A percentile compares a stretch with the other conserved stretches of the same genome.
These are phyloP conservation scores for Colletotrichum theobromicola DNA, from an alignment of 2,329 filamentous ascomycete genomes.

Conservation along the genomic window DNA sequence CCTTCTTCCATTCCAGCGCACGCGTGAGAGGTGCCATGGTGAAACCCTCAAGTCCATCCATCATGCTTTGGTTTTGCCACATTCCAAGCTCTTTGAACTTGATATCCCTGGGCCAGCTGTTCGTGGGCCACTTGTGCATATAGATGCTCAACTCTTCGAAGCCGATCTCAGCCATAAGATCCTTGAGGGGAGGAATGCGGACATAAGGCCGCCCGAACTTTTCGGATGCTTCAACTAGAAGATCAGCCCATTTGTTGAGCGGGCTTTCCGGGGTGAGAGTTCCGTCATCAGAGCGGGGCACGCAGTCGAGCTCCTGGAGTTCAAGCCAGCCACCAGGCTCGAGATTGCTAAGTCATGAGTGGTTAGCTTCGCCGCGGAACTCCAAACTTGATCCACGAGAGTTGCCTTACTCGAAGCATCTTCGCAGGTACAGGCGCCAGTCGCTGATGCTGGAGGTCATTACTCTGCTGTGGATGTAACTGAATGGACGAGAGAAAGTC, in stretches of 20 bases:
- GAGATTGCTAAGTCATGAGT: constrained; percentile 27
- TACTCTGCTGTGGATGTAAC: constrained; percentile 37
- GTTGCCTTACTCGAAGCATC: background rate
- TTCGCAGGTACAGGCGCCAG: constrained; percentile 30
- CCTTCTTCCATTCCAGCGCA: constrained; percentile 33
- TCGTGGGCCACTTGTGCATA: constrained; percentile 36
- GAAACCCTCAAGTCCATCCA: constrained; percentile 36
- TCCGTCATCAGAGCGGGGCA: background rate
- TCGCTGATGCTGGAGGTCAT: constrained; percentile 40
- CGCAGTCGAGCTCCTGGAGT: constrained; percentile 21
- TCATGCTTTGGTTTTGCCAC: constrained; percentile 37
- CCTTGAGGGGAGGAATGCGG: background rate
- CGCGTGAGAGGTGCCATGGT: constrained; percentile 39
- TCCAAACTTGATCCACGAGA: background rate
- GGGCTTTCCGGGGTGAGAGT: constrained; percentile 35
- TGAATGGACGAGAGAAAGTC: constrained; percentile 34
- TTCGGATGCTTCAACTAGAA: constrained; percentile 33
- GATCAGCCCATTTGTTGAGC: constrained; percentile 30
- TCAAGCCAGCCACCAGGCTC: constrained; percentile 48
- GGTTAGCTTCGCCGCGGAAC: background rate
- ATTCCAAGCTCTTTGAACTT: constrained; percentile 37
- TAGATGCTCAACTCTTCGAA: constrained; percentile 35
- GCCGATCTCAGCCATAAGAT: constrained; percentile 14
- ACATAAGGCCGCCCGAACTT: background rate
- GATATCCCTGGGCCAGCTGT: constrained; percentile 37